Evolutionary conservation across 345 rosid genomes (phyloP), one percentile per base, ranked within the genome.

Genomic region (Boechera stricta): DNA sequence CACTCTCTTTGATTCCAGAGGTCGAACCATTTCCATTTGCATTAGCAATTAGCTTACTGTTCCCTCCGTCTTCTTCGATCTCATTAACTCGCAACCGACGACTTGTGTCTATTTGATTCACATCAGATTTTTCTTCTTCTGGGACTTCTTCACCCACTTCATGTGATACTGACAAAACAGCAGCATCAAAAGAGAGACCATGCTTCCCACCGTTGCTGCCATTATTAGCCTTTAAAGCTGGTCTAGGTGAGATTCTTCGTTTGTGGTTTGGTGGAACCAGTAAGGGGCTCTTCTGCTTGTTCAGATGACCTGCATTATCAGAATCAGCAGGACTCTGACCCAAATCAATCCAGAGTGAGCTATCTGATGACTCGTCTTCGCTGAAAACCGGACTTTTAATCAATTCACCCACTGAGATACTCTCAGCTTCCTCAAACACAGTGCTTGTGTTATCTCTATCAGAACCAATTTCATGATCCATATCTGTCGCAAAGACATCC

Each of bases 351-450:
- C 98, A 96, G 48, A 86, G 85, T 2, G 93, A 84, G 82, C 89
- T 86, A 75, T 96, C 99, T 2, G 91, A 84, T 24, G 99, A 96
- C 72, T 91, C 99, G 73, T 96, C 97, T 78, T 96, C 99, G 32
- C 99, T 96, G 76, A 96, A 93, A 15, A 96, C 86, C 0, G 99
- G 99, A 79, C 99, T 96, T 83, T 90, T 96, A 88, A 96, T 96
- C 83, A 96, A 79, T 75, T 96, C 99, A 58, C 99, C 99, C 5
- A 96, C 88, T 1, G 98, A 96, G 47, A 91, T 77, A 82, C 92
- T 88, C 67, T 92, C 98, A 36, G 88, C 89, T 83, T 96, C 99
- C 79, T 96, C 99, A 87, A 89, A 92, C 66, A 90, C 88, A 48
- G 92, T 91, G 85, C 98, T 95, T 6, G 90, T 82, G 45, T 91